These are phyloP conservation scores for Neofusicoccum parvum DNA, from an alignment of 2,329 filamentous ascomycete species.

Conservation along the genomic window DNA sequence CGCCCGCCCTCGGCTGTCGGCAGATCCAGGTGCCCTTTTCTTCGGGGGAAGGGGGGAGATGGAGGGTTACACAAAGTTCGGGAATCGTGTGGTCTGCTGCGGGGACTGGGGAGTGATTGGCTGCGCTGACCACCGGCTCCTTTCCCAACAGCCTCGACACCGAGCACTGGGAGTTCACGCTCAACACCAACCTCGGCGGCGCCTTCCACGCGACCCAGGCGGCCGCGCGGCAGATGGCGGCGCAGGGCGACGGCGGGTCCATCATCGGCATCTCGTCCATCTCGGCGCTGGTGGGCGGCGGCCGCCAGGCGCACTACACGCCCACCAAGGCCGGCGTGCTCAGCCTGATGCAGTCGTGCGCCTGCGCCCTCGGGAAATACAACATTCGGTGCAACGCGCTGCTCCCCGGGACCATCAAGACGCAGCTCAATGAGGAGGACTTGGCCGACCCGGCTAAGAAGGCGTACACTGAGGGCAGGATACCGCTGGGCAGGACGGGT, in stretches of 20 bases:
- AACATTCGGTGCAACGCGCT: slow-evolving; percentile 81
- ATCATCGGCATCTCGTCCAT: slow-evolving; percentile 79
- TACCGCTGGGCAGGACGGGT: slow-evolving; percentile 76
- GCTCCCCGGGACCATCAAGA: slow-evolving; percentile 79
- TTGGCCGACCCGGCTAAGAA: slow-evolving; percentile 72
- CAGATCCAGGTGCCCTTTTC: background rate
- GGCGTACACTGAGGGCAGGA: slow-evolving; percentile 77
- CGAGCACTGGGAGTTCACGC: slow-evolving; percentile 70
- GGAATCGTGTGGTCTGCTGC: too few relatives aligned
- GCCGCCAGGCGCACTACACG: slow-evolving; percentile 80
- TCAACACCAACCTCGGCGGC: slow-evolving; percentile 80
- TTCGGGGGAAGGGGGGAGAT: too few relatives aligned
- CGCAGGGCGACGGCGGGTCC: slow-evolving; percentile 66
- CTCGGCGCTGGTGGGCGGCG: slow-evolving; percentile 75
- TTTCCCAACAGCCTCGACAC: slow-evolving; percentile 58
- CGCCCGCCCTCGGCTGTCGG: too few relatives aligned
- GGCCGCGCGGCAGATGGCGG: slow-evolving; percentile 79
- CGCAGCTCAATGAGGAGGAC: slow-evolving; percentile 83
- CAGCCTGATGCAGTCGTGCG: slow-evolving; percentile 80
- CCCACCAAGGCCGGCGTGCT: slow-evolving; percentile 84
- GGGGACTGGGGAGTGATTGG: too few relatives aligned
- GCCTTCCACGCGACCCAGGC: slow-evolving; percentile 89
- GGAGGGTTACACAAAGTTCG: too few relatives aligned
- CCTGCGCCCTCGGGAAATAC: slow-evolving; percentile 75
- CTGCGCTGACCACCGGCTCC: background rate